Base-by-base conservation (phyloP, 148 eudicot species). In the Rhododendron ovatum region DNA sequence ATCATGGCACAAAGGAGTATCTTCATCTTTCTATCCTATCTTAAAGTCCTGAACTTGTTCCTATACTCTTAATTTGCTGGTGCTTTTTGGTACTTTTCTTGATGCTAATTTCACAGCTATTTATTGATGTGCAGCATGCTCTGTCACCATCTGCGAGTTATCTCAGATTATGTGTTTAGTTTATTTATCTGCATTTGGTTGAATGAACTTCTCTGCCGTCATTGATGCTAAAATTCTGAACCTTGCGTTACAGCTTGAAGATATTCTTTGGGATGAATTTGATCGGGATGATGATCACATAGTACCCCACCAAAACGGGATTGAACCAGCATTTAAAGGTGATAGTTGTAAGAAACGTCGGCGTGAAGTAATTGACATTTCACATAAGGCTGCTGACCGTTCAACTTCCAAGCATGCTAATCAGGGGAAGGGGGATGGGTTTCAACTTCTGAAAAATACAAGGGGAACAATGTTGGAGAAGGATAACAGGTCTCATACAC, bases 221-320 rank as follows among this genome's bases (percentile, higher is more conserved):
- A 84, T 89, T 57, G 83, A 81, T 75, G 85, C 87, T 86, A 88
- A 89, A 79, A 59, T 84, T 89, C 30, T 88, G 77, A 81, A 74
- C 87, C 80, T 89, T 83, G 69, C 88, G 85, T 90, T 91, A 79
- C 98, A 96, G 99, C 88, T 95, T 82, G 96, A 94, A 90, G 96
- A 95, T 92, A 92, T 90, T 61, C 87, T 87, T 63, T 95, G 99
- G 98, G 92, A 92, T 88, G 93, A 93, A 39, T 86, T 92, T 85
- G 91, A 89, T 84, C 93, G 86, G 83, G 91, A 85, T 83, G 94
- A 91, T 65, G 98, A 96, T 85, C 98, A 91, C 91, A 90, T 93
- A 89, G 95, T 92, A 79, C 96, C 98, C 82, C 94, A 89, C 77
- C 83, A 51, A 80, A 24, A 30, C 1, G 2, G 82, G 37, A 59